These are phyloP conservation scores for Coffea canephora DNA, from an alignment of 257 asterid genomes.

Conservation along the genomic window DNA sequence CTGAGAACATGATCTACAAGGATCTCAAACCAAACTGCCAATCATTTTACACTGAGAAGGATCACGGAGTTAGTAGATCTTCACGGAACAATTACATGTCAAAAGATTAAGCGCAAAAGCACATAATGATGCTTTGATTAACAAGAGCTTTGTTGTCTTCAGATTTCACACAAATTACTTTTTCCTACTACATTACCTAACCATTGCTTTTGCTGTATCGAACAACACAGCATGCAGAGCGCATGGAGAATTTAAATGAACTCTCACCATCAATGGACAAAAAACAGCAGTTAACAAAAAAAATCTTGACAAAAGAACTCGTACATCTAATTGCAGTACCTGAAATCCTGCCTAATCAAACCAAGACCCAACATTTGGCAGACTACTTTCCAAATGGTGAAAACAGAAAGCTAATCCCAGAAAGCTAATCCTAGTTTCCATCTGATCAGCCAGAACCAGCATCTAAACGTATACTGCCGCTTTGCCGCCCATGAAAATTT, in stretches of 20 bases:
- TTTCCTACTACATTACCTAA: not conserved
- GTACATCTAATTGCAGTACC: conserved; percentile 24
- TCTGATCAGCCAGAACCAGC: conserved; percentile 44
- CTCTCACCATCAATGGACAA: not conserved
- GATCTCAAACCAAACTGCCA: not conserved
- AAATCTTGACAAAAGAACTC: not conserved
- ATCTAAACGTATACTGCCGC: conserved; percentile 37
- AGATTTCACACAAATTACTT: not conserved
- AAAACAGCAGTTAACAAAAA: not conserved
- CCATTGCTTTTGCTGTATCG: not conserved
- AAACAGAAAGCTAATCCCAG: conserved; percentile 25
- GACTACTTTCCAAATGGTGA: conserved; percentile 20
- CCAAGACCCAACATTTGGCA: conserved; percentile 27
- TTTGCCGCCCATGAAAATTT: conserved; percentile 47
- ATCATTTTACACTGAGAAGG: not conserved
- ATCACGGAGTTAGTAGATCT: not conserved
- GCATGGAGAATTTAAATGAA: not conserved
- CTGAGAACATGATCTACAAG: not conserved
- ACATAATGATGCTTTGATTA: not conserved
- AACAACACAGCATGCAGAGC: not conserved
- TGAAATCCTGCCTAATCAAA: conserved; percentile 35
- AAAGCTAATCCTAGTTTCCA: conserved; percentile 25
- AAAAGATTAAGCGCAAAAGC: not conserved
- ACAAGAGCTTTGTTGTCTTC: not conserved
- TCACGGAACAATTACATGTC: not conserved